phyloP scores from a whole-genome alignment of 306 rosid species.

The Quercus cerris region DNA sequence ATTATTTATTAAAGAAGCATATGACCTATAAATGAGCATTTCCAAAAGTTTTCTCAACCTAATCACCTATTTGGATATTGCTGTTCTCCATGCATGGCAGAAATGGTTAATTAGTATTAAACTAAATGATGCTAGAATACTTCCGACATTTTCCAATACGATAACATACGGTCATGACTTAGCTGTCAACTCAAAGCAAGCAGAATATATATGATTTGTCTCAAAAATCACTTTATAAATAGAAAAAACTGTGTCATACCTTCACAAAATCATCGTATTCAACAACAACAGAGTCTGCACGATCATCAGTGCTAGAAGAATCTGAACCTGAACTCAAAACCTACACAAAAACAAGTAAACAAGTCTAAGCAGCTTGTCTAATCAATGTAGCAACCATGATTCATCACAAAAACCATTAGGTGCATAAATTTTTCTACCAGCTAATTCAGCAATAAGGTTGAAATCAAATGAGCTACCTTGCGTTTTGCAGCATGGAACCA shows the following conservation, averaged over 20 bases:
- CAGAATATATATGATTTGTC: not conserved
- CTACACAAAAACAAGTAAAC: constrained; percentile 36
- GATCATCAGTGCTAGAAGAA: constrained; percentile 48
- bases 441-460: not conserved
- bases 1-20: too few relatives aligned
- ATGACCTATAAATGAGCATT: too few relatives aligned
- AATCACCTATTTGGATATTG: too few relatives aligned
- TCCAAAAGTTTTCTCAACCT: too few relatives aligned
- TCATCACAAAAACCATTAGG: not conserved
- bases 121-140: not conserved
- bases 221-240: not conserved
- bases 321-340: constrained; percentile 57
- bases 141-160: not conserved
- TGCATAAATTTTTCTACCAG: not conserved
- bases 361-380: constrained; percentile 11
- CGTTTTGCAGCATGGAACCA: constrained; percentile 97
- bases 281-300: constrained; percentile 58
- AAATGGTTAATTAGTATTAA: not conserved
- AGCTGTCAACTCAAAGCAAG: not conserved
- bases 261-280: constrained; percentile 67
- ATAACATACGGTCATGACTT: not conserved
- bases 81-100: too few relatives aligned
- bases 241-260: constrained; percentile 41
- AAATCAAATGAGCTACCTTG: constrained; percentile 40
- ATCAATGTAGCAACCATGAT: not conserved